These are phyloP conservation scores for Hypoxylon sp. DNA, from an alignment of 2,329 filamentous ascomycete genomes.

Conservation along the genomic window DNA sequence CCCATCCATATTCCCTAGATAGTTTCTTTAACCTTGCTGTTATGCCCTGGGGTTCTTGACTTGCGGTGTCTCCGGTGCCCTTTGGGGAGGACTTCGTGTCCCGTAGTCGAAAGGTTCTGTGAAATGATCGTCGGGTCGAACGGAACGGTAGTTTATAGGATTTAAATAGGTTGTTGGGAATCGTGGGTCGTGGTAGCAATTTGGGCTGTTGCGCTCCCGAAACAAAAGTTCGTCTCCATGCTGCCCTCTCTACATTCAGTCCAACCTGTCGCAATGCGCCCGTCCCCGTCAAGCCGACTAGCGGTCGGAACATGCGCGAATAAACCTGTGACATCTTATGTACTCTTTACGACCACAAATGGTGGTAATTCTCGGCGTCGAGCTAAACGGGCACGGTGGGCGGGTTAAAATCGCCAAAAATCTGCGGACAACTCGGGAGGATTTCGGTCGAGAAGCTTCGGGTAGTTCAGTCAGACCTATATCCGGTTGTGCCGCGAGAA, in stretches of 20 bases:
- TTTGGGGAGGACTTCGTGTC: slow-evolving; percentile 44
- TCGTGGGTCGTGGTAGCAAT: slow-evolving; percentile 31
- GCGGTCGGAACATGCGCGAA: slow-evolving; percentile 23
- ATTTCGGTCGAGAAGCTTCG: slow-evolving; percentile 39
- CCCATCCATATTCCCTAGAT: slow-evolving; percentile 93
- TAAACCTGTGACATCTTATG: slow-evolving; percentile 32
- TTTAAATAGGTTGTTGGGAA: slow-evolving; percentile 26
- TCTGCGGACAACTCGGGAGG: slow-evolving; percentile 27
- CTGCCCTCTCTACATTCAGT: slow-evolving; percentile 37
- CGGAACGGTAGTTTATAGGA: slow-evolving; percentile 35
- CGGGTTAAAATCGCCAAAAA: neutral
- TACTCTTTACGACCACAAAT: neutral
- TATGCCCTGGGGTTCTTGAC: slow-evolving; percentile 60
- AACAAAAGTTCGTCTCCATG: slow-evolving; percentile 39
- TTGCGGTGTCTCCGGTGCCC: slow-evolving; percentile 31
- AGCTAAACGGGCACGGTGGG: neutral
- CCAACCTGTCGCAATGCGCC: slow-evolving; percentile 34
- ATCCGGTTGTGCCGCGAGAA: slow-evolving; percentile 27
- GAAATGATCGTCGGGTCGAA: slow-evolving; percentile 46
- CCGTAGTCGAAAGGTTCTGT: slow-evolving; percentile 47
- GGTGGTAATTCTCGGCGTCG: neutral
- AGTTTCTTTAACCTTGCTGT: slow-evolving; percentile 84
- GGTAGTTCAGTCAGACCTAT: slow-evolving; percentile 29
- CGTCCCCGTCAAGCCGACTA: slow-evolving; percentile 11
- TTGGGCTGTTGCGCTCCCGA: slow-evolving; percentile 35